Percentiles rank a stretch among this genome's conserved stretches.
These are phyloP conservation scores for Podospora appendiculata DNA, from an alignment of 495 filamentous ascomycete species.

Conservation along the genomic window DNA sequence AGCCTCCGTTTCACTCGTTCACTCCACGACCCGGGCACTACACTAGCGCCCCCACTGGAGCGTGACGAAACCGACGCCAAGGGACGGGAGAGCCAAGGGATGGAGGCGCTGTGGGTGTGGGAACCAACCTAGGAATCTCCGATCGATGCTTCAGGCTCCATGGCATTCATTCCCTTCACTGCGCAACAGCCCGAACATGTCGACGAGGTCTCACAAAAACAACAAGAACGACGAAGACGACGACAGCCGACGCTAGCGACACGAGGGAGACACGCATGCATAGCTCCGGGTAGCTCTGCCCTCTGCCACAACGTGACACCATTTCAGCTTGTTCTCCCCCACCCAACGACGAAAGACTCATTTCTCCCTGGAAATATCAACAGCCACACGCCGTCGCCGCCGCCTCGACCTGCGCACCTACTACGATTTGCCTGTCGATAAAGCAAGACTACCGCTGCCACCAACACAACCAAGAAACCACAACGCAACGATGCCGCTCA, in stretches of 20 bases:
- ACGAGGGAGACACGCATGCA: neutral
- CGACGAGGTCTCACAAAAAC: too few relatives aligned
- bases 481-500: conserved; percentile 56
- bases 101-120: too few relatives aligned
- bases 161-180: neutral
- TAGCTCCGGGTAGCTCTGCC: neutral
- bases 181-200: too few relatives aligned
- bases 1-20: neutral
- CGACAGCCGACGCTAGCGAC: neutral
- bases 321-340: too few relatives aligned
- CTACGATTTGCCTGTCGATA: too few relatives aligned
- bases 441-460: too few relatives aligned
- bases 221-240: neutral
- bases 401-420: too few relatives aligned
- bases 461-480: neutral
- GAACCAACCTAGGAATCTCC: too few relatives aligned
- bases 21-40: neutral
- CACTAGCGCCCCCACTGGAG: neutral
- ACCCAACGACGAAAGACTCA: neutral
- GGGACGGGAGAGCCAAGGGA: neutral
- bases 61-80: neutral
- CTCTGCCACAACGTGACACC: neutral
- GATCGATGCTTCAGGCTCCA: too few relatives aligned
- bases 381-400: neutral
- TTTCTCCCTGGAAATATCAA: neutral